Evolutionary conservation across 2,329 filamentous ascomycete genomes (phyloP), one percentile per base, ranked within the genome.

Genomic region (Botrytis fabae): DNA sequence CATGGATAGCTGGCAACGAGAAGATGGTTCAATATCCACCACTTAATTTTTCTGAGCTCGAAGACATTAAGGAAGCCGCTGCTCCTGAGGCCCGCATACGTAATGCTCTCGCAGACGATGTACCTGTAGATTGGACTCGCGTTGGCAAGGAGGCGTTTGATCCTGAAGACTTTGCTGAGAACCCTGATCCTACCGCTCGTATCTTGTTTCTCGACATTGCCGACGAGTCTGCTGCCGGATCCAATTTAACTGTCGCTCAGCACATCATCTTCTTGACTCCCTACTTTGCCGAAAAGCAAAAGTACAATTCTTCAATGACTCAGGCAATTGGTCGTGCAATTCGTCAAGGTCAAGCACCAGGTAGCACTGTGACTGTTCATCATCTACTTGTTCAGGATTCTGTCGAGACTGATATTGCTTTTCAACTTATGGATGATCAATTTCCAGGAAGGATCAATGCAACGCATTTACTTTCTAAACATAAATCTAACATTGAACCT

Each of bases 231-330:
- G 87, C 90, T 4, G 85, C 90, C 46, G 90, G 90, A 69, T 80
- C 86, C 16, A 92, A 92, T 75, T 80, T 92, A 2, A 87, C 89
- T 64, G 85, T 85, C 57, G 89, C 89, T 0, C 91, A 91, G 74
- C 89, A 92, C 73, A 82, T 92, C 51, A 85, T 92, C 46, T 92
- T 92, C 79, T 79, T 91, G 4, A 84, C 86, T 0, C 89, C 90
- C 0, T 80, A 90, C 14, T 80, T 88, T 0, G 81, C 84, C 1
- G 74, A 73, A 2, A 77, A 77, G 0, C 73, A 74, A 2, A 78
- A 82, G 51, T 92, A 90, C 77, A 83, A 88, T 0, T 83, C 86
- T 0, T 84, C 85, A 0, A 91, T 91, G 86, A 86, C 84, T 0
- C 90, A 92, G 75, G 89, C 89, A 0, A 87, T 91, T 32, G 90